Evolutionary conservation across 2,329 filamentous ascomycete genomes (phyloP), one percentile per base, ranked within the genome.

Genomic region (Neonectria magnoliae): DNA sequence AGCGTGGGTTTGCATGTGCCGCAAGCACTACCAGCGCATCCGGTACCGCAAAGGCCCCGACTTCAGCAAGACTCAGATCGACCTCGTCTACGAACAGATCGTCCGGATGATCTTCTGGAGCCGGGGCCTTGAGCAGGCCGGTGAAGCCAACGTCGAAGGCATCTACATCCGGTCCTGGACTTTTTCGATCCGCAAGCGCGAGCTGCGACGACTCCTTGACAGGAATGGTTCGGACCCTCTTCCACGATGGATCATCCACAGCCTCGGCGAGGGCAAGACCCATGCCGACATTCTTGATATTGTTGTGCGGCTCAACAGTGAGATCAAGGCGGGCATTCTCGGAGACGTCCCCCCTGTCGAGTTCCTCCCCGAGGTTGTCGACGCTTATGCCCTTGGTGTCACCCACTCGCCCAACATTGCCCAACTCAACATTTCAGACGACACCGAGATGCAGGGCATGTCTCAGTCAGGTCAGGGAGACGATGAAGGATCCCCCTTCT

Each of bases 1-100:
- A 22, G 86, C 93, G 2, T 95, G 92, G 92, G 88, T 93, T 0
- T 88, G 91, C 72, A 91, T 88, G 75, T 96, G 93, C 77, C 88
- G 93, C 38, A 94, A 94, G 75, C 91, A 94, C 74, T 96, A 96
- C 76, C 93, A 96, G 78, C 88, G 92, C 7, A 86, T 85, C 47
- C 84, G 90, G 0, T 94, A 94, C 74, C 85, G 90, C n/a, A 89
- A 89, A 57, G 83, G 83, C 1, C 81, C 83, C 36, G 84, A 89
- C 22, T 87, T 91, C 76, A 87, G 87, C 56, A 79, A 85, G 76
- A 75, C 85, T 1, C 91, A 93, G 74, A 88, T 89, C 60, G 83
- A 88, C 3, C 82, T 93, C 1, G 85, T 93, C 1, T 80, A 86
- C 58, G 81, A 84, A 33, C 90, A 92, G 69, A 85, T 93, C 42